Evolutionary conservation across 2,329 filamentous ascomycete species (phyloP).

Genomic region (Ascomycota sp.): DNA sequence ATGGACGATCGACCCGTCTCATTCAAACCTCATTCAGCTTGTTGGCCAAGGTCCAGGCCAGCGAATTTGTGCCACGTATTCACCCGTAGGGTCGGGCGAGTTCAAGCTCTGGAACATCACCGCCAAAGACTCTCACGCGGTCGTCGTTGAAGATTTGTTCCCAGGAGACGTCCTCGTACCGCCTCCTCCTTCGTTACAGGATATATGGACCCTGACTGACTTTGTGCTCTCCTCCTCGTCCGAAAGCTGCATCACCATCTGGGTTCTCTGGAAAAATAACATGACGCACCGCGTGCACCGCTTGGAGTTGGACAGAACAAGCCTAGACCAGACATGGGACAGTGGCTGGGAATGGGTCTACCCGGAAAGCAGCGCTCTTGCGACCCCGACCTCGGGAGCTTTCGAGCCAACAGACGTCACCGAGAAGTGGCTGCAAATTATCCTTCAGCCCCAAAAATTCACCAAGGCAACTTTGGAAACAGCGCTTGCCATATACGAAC

Average conservation of each 20-base stretch:
- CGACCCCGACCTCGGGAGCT: slow-evolving; percentile 35
- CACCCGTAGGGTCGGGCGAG: slow-evolving; percentile 66
- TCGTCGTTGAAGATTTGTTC: slow-evolving; percentile 54
- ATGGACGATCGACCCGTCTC: slow-evolving; percentile 60
- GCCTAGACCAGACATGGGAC: slow-evolving; percentile 40
- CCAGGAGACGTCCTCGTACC: slow-evolving; percentile 40
- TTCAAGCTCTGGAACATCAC: slow-evolving; percentile 86
- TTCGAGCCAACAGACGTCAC: slow-evolving; percentile 49
- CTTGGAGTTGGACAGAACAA: slow-evolving; percentile 50
- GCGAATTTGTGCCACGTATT: slow-evolving; percentile 56
- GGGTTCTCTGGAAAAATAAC: slow-evolving; percentile 74
- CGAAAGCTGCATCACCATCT: slow-evolving; percentile 39
- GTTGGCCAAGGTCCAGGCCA: slow-evolving; percentile 35
- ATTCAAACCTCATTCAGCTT: slow-evolving; percentile 56
- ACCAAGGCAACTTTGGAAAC: slow-evolving; percentile 63
- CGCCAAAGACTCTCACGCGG: slow-evolving; percentile 39
- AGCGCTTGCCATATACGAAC: slow-evolving; percentile 62
- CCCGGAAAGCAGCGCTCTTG: slow-evolving; percentile 33
- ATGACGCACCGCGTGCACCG: slow-evolving; percentile 56
- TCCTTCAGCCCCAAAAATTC: slow-evolving; percentile 71
- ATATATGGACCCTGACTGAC: slow-evolving; percentile 63
- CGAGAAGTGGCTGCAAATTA: slow-evolving; percentile 70
- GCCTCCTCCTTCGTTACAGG: slow-evolving; percentile 47
- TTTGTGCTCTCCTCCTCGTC: slow-evolving; percentile 41
- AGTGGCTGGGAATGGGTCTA: slow-evolving; percentile 51